phyloP scores from a whole-genome alignment of 2,329 filamentous ascomycete genomes.

The Colletotrichum melonis region DNA sequence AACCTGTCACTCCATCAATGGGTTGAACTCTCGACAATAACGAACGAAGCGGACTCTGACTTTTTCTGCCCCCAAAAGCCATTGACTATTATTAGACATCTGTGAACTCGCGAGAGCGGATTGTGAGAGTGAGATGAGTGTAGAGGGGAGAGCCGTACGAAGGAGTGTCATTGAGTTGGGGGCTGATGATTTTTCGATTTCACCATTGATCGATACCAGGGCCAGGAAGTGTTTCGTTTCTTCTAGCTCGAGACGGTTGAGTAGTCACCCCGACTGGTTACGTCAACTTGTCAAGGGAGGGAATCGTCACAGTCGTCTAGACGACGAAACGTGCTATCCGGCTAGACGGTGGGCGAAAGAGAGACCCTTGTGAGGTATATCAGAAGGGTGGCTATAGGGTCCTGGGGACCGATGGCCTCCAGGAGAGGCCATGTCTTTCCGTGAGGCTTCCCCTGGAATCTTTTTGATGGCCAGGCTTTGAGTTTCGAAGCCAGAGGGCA shows the following conservation, averaged over 20 bases:
- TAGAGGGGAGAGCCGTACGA: too few relatives aligned
- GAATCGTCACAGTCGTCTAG: background rate
- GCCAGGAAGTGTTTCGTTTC: slow-evolving; percentile 26
- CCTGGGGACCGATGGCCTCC: background rate
- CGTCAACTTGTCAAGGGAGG: background rate
- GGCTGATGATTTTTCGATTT: background rate
- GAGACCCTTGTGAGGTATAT: slow-evolving; percentile 3
- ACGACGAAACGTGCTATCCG: slow-evolving; percentile 11
- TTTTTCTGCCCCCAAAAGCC: background rate
- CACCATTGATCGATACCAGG: background rate
- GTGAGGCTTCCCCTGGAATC: background rate
- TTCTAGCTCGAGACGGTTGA: background rate
- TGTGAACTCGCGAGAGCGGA: background rate
- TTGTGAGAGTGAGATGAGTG: background rate
- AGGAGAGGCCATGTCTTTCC: background rate
- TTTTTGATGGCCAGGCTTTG: background rate
- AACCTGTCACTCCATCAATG: slow-evolving; percentile 6
- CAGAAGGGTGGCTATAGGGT: slow-evolving; percentile 11
- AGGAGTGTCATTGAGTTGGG: background rate
- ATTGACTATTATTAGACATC: slow-evolving; percentile 17
- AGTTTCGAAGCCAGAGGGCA: background rate
- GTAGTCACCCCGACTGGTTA: background rate
- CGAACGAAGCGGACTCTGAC: background rate
- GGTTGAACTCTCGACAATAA: slow-evolving; percentile 11
- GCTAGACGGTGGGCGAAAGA: slow-evolving; percentile 8